These are phyloP conservation scores for Plantago coronopus DNA, from an alignment of 305 asterid species.

Conservation along the genomic window DNA sequence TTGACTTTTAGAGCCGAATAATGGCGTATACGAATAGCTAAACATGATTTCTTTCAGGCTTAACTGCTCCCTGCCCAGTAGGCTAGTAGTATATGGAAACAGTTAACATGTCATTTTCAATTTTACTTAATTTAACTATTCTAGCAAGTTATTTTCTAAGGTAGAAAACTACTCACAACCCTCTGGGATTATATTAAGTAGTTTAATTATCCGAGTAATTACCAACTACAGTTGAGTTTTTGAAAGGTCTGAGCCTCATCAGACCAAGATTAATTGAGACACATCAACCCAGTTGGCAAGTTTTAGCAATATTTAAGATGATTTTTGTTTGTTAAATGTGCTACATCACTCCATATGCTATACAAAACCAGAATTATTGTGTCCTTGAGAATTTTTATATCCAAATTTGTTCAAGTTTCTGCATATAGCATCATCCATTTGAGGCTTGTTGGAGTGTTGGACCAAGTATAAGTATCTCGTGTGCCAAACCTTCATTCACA, in stretches of 20 bases:
- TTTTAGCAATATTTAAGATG: not conserved
- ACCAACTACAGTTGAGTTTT: slow-evolving; percentile 4
- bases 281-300: not conserved
- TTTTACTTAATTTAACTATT: slow-evolving; percentile 4
- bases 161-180: slow-evolving; percentile 2
- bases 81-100: slow-evolving; percentile 7
- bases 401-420: not conserved
- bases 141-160: not conserved
- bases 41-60: too few species aligned
- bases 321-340: slow-evolving; percentile 11
- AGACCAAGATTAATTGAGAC: slow-evolving; percentile 8
- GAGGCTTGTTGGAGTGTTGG: slow-evolving; percentile 24
- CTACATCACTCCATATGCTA: not conserved
- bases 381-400: not conserved
- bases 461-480: slow-evolving; percentile 30
- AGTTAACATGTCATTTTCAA: slow-evolving; percentile 41
- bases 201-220: slow-evolving; percentile 11
- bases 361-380: not conserved
- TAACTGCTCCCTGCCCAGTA: too few species aligned
- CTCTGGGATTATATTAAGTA: slow-evolving; percentile 4
- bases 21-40: slow-evolving; percentile 23
- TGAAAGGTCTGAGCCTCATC: too few species aligned
- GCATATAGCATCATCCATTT: slow-evolving; percentile 6
- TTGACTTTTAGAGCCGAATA: slow-evolving; percentile 18
- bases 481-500: slow-evolving; percentile 1